Percentiles rank a stretch among this genome's conserved stretches.
These are phyloP conservation scores for Peterozyma toletana DNA, from an alignment of 805 yeast genomes.

Conservation along the genomic window DNA sequence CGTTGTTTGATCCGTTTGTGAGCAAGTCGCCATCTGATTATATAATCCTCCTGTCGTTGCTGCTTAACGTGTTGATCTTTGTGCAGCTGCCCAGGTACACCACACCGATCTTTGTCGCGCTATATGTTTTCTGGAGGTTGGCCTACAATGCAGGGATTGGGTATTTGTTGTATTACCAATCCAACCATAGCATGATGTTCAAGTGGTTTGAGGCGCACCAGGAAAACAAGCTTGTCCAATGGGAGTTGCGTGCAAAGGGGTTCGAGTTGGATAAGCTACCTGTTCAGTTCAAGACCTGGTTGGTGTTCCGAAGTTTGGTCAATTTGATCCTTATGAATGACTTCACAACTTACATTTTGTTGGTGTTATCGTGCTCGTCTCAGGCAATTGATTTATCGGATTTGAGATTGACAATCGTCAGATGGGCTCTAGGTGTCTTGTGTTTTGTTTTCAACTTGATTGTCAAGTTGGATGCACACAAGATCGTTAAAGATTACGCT, in stretches of 20 bases:
- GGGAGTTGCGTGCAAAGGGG: constrained; percentile 39
- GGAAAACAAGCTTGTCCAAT: constrained; percentile 27
- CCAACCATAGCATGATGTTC: constrained; percentile 50
- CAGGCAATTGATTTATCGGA: constrained; percentile 33
- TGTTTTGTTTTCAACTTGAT: constrained; percentile 70
- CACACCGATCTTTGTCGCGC: constrained; percentile 35
- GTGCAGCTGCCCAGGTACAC: constrained; percentile 17
- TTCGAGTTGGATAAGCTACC: constrained; percentile 36
- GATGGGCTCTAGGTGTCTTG: constrained; percentile 51
- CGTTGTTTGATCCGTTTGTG: constrained; percentile 70
- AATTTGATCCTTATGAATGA: constrained; percentile 83
- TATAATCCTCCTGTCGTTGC: constrained; percentile 42
- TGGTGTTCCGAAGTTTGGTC: constrained; percentile 69
- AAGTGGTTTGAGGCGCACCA: constrained; percentile 19
- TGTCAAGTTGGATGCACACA: constrained; percentile 84
- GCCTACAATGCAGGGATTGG: constrained; percentile 82
- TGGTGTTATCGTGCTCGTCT: constrained; percentile 41
- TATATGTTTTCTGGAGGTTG: constrained; percentile 69
- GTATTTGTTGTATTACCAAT: constrained; percentile 55
- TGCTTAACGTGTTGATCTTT: constrained; percentile 26
- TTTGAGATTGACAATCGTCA: constrained; percentile 34
- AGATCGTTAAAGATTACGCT: constrained; percentile 83
- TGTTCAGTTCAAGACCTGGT: constrained; percentile 77
- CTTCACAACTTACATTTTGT: constrained; percentile 64
- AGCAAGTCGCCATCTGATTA: constrained; percentile 61